Percentiles rank a stretch among this genome's conserved stretches.
These are phyloP conservation scores for Simplicillium aogashimaense DNA, from an alignment of 2,329 filamentous ascomycete species.

Conservation along the genomic window DNA sequence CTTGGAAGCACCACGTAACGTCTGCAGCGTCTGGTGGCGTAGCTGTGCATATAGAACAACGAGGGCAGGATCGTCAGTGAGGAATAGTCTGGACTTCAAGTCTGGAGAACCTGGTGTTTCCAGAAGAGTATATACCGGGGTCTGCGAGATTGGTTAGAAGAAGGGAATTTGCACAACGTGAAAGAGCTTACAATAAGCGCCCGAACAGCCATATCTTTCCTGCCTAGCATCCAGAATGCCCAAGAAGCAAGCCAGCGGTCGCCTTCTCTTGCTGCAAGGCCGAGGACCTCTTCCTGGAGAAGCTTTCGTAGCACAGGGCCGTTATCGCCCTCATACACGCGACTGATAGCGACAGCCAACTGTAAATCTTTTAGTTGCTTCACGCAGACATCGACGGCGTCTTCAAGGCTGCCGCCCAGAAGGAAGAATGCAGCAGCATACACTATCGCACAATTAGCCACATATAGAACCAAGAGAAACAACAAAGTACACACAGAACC, in stretches of 20 bases:
- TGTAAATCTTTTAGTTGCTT: constrained; percentile 84
- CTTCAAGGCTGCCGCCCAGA: constrained; percentile 72
- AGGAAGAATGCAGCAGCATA: constrained; percentile 96
- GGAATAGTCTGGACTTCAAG: constrained; percentile 66
- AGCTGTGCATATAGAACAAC: constrained; percentile 82
- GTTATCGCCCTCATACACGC: constrained; percentile 80
- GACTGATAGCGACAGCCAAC: constrained; percentile 76
- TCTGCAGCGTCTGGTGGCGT: constrained; percentile 71
- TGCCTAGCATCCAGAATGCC: constrained; percentile 86
- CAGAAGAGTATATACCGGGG: constrained; percentile 66
- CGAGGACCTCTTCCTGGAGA: constrained; percentile 70
- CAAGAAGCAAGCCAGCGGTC: constrained; percentile 93
- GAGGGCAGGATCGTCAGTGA: constrained; percentile 84
- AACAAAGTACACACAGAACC: constrained; percentile 54
- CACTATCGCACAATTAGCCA: constrained; percentile 36
- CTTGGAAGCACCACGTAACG: constrained; percentile 74
- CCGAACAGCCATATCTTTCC: constrained; percentile 74
- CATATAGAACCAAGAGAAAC: neutral
- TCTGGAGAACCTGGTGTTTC: constrained; percentile 59
- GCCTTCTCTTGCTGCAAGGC: constrained; percentile 66
- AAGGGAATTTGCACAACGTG: no score
- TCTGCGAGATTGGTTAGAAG: constrained; percentile 32
- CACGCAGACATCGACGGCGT: constrained; percentile 77
- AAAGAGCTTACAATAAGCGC: constrained; percentile 59
- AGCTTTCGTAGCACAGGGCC: constrained; percentile 65